Percentiles rank a stretch among this genome's conserved stretches.
Evolutionary conservation across 75 land plant genomes (phyloP).

Genomic region (Chamaecyparis obtusa): DNA sequence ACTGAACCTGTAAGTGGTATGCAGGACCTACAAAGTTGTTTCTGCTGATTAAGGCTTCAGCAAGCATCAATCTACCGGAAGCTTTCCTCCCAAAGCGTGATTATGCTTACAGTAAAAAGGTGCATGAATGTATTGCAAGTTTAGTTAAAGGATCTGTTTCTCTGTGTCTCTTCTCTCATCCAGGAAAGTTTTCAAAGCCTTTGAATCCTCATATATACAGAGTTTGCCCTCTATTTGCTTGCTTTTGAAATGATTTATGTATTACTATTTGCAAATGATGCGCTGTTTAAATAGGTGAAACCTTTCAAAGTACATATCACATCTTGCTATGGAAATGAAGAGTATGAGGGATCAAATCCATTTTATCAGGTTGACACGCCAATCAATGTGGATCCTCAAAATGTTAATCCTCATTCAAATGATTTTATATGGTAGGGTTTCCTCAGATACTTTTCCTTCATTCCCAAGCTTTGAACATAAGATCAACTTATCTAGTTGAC

Average conservation of each 20-base stretch:
- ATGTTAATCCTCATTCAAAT: neutral
- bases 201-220: neutral
- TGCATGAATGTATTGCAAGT: slow-evolving; percentile 11
- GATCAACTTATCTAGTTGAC: neutral
- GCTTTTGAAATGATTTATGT: neutral
- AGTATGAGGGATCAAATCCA: neutral
- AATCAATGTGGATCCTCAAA: neutral
- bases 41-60: slow-evolving; percentile 55
- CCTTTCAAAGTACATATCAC: slow-evolving; percentile 4
- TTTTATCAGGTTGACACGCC: neutral
- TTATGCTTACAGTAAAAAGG: slow-evolving; percentile 56
- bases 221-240: neutral
- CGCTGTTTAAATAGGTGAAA: neutral
- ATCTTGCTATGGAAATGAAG: neutral
- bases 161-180: neutral
- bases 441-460: neutral
- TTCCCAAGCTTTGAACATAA: neutral
- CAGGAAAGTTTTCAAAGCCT: neutral
- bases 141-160: neutral
- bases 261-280: neutral
- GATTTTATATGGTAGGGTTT: slow-evolving; percentile 7
- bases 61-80: slow-evolving; percentile 34
- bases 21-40: slow-evolving; percentile 64
- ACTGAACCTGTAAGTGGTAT: neutral
- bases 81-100: slow-evolving; percentile 70